Base-by-base conservation (phyloP, 2,329 filamentous ascomycete species). In the Fusarium begoniae region DNA sequence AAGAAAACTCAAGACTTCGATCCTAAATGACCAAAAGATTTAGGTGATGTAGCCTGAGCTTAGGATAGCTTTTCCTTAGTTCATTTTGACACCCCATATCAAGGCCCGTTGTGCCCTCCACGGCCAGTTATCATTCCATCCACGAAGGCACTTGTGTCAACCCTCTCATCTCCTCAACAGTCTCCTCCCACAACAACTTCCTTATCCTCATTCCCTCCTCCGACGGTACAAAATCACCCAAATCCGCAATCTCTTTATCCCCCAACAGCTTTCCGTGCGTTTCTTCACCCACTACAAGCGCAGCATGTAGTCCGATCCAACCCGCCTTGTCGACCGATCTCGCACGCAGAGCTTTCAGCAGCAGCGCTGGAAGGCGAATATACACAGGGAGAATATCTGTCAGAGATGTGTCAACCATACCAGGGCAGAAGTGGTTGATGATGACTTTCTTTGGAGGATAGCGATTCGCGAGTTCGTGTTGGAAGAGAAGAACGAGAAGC, bases 221-320 rank as follows among this genome's bases (percentile, higher is more conserved):
- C 8, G 61, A 63, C 20, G 35, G 26, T 6, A 60, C 37, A 48
- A 61, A 61, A 9, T 24, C 55, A 2, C 61, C 54, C 37, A 60
- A 20, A 18, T 63, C 54, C 6, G n/a, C 43, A 28, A 63, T 3
- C 18, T 63, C 28, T 2, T 63, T 73, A 32, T 76, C 73, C 9
- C 28, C 60, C n/a, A 76, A 15, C 60, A 66, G 45, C 35, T 44
- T 37, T 0, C 75, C 75, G 43, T 77, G 73, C 3, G 75, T 63
- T 40, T 73, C 75, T 1, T 58, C 15, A 0, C 70, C 76, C 5
- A 43, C 65, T 1, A 77, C 66, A 3, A 74, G 24, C 3, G 57
- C 69, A 4, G 77, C 76, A 43, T 78, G 66, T 3, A 77, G 8
- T 6, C 56, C 74, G 8, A 75, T 72, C 66, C 70, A 74, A 2